Conservation (phyloP, 768 basidiomycete genomes). For the Postia placenta region DNA sequence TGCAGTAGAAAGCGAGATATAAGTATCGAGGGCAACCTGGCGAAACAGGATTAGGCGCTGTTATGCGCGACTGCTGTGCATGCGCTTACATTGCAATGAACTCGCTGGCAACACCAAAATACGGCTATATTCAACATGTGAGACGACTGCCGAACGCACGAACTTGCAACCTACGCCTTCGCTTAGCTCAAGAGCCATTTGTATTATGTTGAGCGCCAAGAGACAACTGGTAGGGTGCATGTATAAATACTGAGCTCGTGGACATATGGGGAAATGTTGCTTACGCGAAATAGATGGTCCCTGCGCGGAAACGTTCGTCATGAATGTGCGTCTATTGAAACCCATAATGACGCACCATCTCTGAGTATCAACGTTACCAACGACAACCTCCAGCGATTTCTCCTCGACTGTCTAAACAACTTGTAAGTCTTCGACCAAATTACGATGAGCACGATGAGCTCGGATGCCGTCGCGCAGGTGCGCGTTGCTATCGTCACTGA, state of each 20-base stretch:
- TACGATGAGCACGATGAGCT: conserved; percentile 1
- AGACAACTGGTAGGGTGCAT: neutral
- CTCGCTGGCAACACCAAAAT: neutral
- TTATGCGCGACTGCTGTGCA: too few relatives aligned
- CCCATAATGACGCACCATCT: neutral
- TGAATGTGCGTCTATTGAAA: neutral
- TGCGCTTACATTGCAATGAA: neutral
- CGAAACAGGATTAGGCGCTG: neutral
- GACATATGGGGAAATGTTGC: neutral
- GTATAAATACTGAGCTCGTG: too few relatives aligned
- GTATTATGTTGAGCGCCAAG: conserved; percentile 1
- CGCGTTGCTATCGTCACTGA: neutral
- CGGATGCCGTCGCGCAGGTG: neutral
- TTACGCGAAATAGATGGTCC: conserved; percentile 7
- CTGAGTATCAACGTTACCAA: conserved; percentile 1
- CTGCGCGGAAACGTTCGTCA: too few relatives aligned
- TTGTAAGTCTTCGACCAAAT: conserved; percentile 7
- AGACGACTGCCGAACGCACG: neutral
- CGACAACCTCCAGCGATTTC: neutral
- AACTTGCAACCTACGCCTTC: neutral
- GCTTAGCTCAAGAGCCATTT: neutral
- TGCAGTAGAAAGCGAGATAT: conserved; percentile 7
- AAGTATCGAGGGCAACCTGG: conserved; percentile 3
- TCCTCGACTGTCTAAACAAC: neutral
- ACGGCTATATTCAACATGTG: neutral